A percentile compares a stretch with the other conserved stretches of the same genome.
These are phyloP conservation scores for Oxyria digyna DNA, from an alignment of 148 eudicot species.

Conservation along the genomic window DNA sequence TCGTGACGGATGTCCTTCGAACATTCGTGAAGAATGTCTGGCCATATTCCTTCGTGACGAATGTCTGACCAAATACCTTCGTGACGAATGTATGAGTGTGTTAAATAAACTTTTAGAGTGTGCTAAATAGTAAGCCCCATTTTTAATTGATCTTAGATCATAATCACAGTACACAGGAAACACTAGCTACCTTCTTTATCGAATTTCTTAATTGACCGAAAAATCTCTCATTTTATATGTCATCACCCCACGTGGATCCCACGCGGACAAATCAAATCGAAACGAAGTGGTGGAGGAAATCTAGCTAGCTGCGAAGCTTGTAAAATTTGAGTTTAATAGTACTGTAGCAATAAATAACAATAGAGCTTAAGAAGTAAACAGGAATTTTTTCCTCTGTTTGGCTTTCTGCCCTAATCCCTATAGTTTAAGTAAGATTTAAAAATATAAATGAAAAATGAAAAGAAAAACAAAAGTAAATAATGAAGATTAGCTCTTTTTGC, in stretches of 20 bases:
- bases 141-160: neutral
- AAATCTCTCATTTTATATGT: neutral
- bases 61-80: no score
- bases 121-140: no score
- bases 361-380: neutral
- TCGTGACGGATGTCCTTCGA: no score
- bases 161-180: neutral
- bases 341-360: neutral
- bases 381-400: neutral
- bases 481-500: constrained; percentile 39
- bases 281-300: neutral
- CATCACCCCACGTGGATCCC: neutral
- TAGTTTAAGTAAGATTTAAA: neutral
- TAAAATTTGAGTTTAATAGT: neutral
- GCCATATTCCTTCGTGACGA: no score
- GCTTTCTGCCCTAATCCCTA: constrained; percentile 5
- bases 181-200: neutral
- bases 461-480: neutral
- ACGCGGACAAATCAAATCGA: neutral
- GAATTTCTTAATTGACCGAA: neutral
- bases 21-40: no score
- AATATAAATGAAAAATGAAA: neutral
- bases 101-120: no score
- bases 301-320: neutral
- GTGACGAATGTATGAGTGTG: no score